phyloP scores from a whole-genome alignment of 805 yeast genomes.

The Teunomyces panamensis region DNA sequence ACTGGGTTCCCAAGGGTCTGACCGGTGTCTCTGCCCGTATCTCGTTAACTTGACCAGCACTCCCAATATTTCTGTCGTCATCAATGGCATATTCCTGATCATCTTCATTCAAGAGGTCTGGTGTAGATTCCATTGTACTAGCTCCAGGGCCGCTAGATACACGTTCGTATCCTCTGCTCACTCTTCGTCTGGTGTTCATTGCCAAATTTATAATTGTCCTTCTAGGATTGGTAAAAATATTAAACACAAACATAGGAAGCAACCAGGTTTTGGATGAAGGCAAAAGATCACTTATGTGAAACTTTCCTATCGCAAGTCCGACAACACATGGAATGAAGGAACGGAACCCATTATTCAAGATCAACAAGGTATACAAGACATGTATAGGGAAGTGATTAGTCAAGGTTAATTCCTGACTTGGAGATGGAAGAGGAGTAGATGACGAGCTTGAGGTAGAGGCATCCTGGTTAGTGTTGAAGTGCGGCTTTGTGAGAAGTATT shows the following conservation, averaged over 20 bases:
- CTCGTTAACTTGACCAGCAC: slow-evolving; percentile 12
- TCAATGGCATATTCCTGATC: slow-evolving; percentile 24
- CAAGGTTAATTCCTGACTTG: slow-evolving; percentile 19
- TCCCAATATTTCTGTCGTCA: slow-evolving; percentile 5
- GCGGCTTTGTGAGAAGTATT: slow-evolving; percentile 25
- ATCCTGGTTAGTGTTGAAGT: neutral
- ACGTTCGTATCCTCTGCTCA: neutral
- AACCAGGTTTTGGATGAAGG: slow-evolving; percentile 37
- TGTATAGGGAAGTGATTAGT: slow-evolving; percentile 42
- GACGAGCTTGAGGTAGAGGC: neutral
- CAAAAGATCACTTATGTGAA: slow-evolving; percentile 31
- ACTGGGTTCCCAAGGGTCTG: slow-evolving; percentile 58
- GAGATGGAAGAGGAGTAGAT: neutral
- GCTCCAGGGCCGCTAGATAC: neutral
- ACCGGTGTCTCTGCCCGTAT: slow-evolving; percentile 58
- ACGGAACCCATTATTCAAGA: slow-evolving; percentile 37
- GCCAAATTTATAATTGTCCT: neutral
- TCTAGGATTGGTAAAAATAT: slow-evolving; percentile 27
- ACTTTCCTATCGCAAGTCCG: slow-evolving; percentile 38
- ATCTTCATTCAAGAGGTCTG: slow-evolving; percentile 10
- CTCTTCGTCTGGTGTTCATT: neutral
- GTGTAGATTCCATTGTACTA: neutral
- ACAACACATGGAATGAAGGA: slow-evolving; percentile 35
- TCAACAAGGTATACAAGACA: slow-evolving; percentile 29
- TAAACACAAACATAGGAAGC: slow-evolving; percentile 26